A percentile compares a stretch with the other conserved stretches of the same genome.
These are phyloP conservation scores for Biscutella auriculata DNA, from an alignment of 441 rosid species.

Conservation along the genomic window DNA sequence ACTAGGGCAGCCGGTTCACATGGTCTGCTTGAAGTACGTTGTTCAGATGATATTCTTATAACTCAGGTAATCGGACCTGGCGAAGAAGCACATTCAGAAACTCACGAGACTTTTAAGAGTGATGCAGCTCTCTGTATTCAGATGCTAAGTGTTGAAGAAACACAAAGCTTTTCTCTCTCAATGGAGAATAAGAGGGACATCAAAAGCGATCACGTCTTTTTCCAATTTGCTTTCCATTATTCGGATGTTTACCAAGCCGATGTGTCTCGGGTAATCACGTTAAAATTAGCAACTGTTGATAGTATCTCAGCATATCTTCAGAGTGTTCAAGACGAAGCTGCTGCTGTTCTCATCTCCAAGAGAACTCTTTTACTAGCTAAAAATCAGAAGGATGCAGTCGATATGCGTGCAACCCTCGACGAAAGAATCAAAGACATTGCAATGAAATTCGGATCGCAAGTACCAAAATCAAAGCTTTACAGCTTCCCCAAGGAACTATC, in stretches of 20 bases:
- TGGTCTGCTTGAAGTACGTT: slow-evolving; percentile 81
- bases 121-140: slow-evolving; percentile 59
- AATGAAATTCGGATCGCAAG: slow-evolving; percentile 62
- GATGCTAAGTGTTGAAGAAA: slow-evolving; percentile 85
- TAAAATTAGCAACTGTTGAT: slow-evolving; percentile 69
- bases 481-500: slow-evolving; percentile 80
- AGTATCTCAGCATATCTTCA: slow-evolving; percentile 74
- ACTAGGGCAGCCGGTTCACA: slow-evolving; percentile 76
- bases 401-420: slow-evolving; percentile 62
- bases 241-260: slow-evolving; percentile 81
- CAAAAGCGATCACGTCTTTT: slow-evolving; percentile 56
- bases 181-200: slow-evolving; percentile 85
- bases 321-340: slow-evolving; percentile 73
- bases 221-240: slow-evolving; percentile 78
- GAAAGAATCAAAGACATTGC: slow-evolving; percentile 90
- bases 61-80: slow-evolving; percentile 95
- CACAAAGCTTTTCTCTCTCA: slow-evolving; percentile 76
- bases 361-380: slow-evolving; percentile 73
- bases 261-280: slow-evolving; percentile 72
- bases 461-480: slow-evolving; percentile 68
- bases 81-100: slow-evolving; percentile 71
- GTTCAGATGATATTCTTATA: slow-evolving; percentile 82
- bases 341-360: slow-evolving; percentile 78
- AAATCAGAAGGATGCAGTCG: slow-evolving; percentile 48
- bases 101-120: slow-evolving; percentile 58